Evolutionary conservation across 768 basidiomycete genomes (phyloP), one percentile per base, ranked within the genome.

Genomic region (Psilocybe tampanensis): DNA sequence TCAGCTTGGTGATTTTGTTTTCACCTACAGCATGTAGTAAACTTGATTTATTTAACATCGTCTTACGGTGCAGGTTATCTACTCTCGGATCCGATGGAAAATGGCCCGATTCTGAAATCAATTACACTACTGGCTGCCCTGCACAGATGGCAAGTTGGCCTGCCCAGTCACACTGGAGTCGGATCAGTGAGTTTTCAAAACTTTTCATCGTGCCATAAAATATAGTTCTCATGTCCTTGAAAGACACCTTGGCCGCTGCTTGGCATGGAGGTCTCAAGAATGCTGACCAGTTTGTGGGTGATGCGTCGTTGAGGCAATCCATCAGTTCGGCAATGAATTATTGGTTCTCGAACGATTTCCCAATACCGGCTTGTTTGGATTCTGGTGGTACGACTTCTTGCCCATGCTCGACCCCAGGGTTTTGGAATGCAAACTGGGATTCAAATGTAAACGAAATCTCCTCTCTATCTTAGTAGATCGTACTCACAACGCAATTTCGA

Each of bases 91-190:
- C 71, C 7, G 66, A 72, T 64, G 81, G 80, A 12, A 78, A 79
- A 66, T 85, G 84, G 83, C 80, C 81, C 0, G 80, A 74, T 53
- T 66, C 66, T 13, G 74, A 81, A 62, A 73, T 89, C 12, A 76
- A 88, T 62, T 87, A 88, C 60, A 78, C 82, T 0, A 72, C 81
- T 18, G 86, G 86, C 1, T 88, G 87, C 60, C 64, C 68, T 44
- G 87, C 83, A 2, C 80, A 78, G 44, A 74, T 81, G 8, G 86
- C 86, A 12, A 88, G 85, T 60, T 88, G 88, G 87, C 86, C 86
- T 17, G 86, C 86, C 3, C 74, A 82, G 64, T 66, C 63, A 5
- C 85, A 88, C 61, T 86, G 83, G 82, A 69, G 70, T 49, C 77
- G 81, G 41, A 74, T 82, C 23, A 70, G 83, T 83, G 15, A 48